Evolutionary conservation across 164 flowering plant species (phyloP).

Genomic region (Echeveria elegans): DNA sequence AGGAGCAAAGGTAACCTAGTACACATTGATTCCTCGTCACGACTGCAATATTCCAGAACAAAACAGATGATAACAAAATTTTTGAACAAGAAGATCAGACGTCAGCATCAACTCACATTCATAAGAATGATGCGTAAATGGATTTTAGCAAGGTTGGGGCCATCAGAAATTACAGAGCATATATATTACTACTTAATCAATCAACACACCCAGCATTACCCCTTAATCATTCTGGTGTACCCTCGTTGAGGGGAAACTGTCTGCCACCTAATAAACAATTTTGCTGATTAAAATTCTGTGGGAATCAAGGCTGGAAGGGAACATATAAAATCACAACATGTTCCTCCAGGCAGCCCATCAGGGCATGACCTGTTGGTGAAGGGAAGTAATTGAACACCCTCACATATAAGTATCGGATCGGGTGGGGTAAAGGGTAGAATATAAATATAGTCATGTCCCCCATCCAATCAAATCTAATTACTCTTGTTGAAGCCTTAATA

Average conservation of each 20-base stretch:
- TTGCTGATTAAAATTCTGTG: slow-evolving; percentile 2
- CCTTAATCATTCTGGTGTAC: neutral
- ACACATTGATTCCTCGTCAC: neutral
- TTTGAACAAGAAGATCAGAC: neutral
- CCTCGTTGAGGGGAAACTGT: slow-evolving; percentile 7
- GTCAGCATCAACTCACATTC: slow-evolving; percentile 4
- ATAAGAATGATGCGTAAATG: neutral
- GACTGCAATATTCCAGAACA: slow-evolving; percentile 3
- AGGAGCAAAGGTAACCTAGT: neutral
- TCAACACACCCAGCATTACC: neutral
- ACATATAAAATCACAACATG: neutral
- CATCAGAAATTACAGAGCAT: neutral
- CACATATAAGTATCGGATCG: neutral
- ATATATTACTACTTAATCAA: neutral
- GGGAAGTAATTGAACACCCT: neutral
- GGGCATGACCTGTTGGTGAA: neutral
- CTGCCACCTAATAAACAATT: slow-evolving; percentile 9
- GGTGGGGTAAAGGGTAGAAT: neutral
- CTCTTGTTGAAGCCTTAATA: neutral
- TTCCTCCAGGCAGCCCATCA: neutral
- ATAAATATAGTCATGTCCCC: neutral
- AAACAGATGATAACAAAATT: neutral
- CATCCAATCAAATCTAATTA: neutral
- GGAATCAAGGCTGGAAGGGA: slow-evolving; percentile 7
- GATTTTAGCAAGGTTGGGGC: neutral